phyloP scores from a whole-genome alignment of 257 asterid genomes.

The Mentha longifolia region DNA sequence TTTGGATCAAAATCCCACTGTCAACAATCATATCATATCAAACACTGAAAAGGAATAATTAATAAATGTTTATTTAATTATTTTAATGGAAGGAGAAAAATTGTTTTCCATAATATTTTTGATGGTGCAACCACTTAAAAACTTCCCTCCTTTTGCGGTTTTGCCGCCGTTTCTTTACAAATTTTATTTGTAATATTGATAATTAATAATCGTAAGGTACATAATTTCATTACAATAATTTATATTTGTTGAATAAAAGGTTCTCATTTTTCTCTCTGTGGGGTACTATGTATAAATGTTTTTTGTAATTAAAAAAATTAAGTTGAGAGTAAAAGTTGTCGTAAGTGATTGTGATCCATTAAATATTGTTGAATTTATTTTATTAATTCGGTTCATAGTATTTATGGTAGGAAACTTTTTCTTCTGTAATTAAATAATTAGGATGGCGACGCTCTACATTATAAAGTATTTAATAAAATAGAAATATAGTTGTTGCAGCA shows the following conservation, averaged over 20 bases:
- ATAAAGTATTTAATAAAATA: too few species aligned
- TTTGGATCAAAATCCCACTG: background rate
- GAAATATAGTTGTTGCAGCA: background rate
- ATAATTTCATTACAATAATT: background rate
- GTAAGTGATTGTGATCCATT: background rate
- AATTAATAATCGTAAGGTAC: background rate
- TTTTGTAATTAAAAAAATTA: background rate
- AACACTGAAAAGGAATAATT: background rate
- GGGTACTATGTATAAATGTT: background rate
- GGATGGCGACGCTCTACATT: background rate
- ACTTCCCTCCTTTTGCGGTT: conserved; percentile 15
- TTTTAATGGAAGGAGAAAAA: background rate
- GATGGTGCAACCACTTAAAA: conserved; percentile 15
- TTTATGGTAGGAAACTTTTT: background rate
- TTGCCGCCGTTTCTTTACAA: conserved; percentile 17
- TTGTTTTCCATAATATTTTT: background rate
- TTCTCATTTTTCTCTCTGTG: background rate
- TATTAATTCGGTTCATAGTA: background rate
- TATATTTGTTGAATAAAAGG: background rate
- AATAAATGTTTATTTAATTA: background rate
- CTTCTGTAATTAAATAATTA: background rate
- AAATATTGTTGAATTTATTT: background rate
- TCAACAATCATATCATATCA: background rate
- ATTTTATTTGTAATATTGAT: background rate
- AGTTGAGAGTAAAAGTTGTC: background rate